phyloP scores from a whole-genome alignment of 106 monocot species.

The Allium fistulosum region DNA sequence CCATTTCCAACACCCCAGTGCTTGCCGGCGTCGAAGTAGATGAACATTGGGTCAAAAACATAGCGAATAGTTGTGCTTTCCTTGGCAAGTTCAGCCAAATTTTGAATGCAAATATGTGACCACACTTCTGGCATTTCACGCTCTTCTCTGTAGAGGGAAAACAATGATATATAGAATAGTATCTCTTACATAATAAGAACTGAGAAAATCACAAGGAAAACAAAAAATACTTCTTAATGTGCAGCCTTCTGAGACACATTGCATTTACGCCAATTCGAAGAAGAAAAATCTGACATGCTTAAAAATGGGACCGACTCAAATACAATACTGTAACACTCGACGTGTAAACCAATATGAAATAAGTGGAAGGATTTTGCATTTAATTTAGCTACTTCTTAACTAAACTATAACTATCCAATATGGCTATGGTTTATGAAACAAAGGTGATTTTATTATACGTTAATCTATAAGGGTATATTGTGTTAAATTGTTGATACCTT shows the following conservation, averaged over 20 bases:
- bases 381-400: no score
- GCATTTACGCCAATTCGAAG: no score
- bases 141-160: slow-evolving; percentile 54
- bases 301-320: no score
- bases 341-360: no score
- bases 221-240: background rate
- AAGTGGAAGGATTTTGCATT: no score
- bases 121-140: slow-evolving; percentile 66
- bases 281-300: no score
- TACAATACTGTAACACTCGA: no score
- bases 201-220: background rate
- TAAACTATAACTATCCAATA: background rate
- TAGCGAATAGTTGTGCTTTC: slow-evolving; percentile 80
- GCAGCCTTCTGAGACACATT: no score
- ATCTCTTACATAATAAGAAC: no score
- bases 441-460: no score
- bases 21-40: slow-evolving; percentile 61
- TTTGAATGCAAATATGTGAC: slow-evolving; percentile 85
- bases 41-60: slow-evolving; percentile 78
- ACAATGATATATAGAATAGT: background rate
- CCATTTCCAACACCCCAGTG: slow-evolving; percentile 68
- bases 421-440: background rate
- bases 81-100: slow-evolving; percentile 77
- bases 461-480: no score
- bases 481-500: slow-evolving; percentile 21